phyloP scores from a whole-genome alignment of 306 rosid species.

The Rubus parviflorus region DNA sequence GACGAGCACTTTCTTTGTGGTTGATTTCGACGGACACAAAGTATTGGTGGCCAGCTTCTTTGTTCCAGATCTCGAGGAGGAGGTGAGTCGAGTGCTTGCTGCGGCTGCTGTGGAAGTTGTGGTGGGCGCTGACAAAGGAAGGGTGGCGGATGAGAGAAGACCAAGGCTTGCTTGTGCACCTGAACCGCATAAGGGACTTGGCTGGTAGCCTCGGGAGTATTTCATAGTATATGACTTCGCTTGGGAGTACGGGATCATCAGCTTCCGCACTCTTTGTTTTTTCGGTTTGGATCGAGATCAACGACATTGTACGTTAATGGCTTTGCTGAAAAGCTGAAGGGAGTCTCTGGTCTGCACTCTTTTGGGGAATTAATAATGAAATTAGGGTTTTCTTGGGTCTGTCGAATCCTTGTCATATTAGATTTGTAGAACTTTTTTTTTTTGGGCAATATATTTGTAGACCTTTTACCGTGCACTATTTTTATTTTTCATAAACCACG shows the following conservation, averaged over 20 bases:
- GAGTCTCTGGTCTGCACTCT: too few relatives aligned
- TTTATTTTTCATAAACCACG: too few relatives aligned
- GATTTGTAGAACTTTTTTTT: too few relatives aligned
- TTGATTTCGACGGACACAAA: background rate
- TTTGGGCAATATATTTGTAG: too few relatives aligned
- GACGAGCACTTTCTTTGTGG: background rate
- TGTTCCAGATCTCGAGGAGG: background rate
- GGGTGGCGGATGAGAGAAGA: conserved; percentile 5
- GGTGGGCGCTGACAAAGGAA: background rate
- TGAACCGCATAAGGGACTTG: conserved; percentile 12
- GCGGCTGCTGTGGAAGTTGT: background rate
- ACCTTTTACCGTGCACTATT: too few relatives aligned
- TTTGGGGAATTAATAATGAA: too few relatives aligned
- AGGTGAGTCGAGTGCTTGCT: background rate
- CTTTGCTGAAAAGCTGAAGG: too few relatives aligned
- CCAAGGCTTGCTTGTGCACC: conserved; percentile 7
- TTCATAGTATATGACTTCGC: background rate
- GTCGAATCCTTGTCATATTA: too few relatives aligned
- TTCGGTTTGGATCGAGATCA: too few relatives aligned
- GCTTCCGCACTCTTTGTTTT: too few relatives aligned
- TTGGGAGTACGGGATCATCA: conserved; percentile 4
- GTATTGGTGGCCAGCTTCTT: background rate
- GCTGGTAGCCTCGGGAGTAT: conserved; percentile 11
- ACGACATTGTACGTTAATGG: too few relatives aligned
- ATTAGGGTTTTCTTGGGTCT: too few relatives aligned